These are phyloP conservation scores for Trypanosoma vivax DNA, from an alignment of 208 protist genomes.

Conservation along the genomic window DNA sequence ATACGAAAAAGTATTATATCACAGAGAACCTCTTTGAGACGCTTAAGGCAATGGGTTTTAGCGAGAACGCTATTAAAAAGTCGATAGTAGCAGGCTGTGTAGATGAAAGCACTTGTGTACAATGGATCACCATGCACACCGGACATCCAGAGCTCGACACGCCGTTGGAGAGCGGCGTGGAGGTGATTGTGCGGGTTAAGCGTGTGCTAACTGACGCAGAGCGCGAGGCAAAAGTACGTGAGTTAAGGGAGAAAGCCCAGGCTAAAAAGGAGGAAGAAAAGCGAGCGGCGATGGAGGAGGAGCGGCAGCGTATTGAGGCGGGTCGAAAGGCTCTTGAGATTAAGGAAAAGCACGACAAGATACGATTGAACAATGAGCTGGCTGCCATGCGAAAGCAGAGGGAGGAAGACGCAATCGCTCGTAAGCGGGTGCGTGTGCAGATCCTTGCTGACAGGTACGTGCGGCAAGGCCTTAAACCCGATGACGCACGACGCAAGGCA, in stretches of 20 bases:
- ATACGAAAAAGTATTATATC: constrained; percentile 38
- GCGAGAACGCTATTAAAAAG: constrained; percentile 86
- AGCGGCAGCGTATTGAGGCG: constrained; percentile 56
- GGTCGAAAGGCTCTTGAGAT: constrained; percentile 44
- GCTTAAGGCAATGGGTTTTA: constrained; percentile 51
- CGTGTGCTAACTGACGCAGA: constrained; percentile 68
- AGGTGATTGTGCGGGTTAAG: constrained; percentile 56
- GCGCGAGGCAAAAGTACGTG: constrained; percentile 55
- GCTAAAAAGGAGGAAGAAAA: constrained; percentile 50
- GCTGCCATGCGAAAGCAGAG: constrained; percentile 45
- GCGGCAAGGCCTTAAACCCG: constrained; percentile 40
- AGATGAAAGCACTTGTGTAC: constrained; percentile 63
- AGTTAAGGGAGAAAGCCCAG: constrained; percentile 50
- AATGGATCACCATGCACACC: constrained; percentile 84
- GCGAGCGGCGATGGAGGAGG: constrained; percentile 38
- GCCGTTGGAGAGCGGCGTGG: constrained; percentile 54
- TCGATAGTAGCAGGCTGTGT: constrained; percentile 78
- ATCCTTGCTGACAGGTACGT: constrained; percentile 61
- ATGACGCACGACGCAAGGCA: constrained; percentile 44
- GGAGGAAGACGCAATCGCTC: constrained; percentile 42
- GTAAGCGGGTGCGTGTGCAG: constrained; percentile 52
- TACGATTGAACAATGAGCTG: constrained; percentile 40
- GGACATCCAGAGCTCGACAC: constrained; percentile 80
- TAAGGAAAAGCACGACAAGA: constrained; percentile 41
- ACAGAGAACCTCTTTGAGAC: constrained; percentile 44